Evolutionary conservation across 345 rosid genomes (phyloP), one percentile per base, ranked within the genome.

Genomic region (Microcos paniculata): DNA sequence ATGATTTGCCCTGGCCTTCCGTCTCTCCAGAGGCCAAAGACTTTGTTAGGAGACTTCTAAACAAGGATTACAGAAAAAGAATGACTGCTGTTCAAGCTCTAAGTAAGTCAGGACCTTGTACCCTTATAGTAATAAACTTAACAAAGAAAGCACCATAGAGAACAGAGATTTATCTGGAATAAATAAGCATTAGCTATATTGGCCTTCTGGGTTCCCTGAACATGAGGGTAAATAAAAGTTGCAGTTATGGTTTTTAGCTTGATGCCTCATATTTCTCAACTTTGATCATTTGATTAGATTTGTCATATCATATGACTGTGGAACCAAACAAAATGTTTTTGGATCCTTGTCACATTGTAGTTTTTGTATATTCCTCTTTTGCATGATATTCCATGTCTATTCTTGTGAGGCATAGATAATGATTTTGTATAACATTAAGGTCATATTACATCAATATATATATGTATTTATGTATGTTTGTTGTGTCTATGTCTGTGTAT

Each of bases 21-120:
- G 87, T 84, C 68, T 78, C 92, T 24, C 81, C 93, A 21, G 93
- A 92, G 79, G 97, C 90, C 64, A 90, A 89, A 78, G 97, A 92
- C 68, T 92, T 92, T 79, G 97, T 90, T 75, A 92, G 86, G 85
- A 85, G 97, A 78, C 93, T 92, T 51, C 86, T 92, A 80, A 92
- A 90, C 85, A 92, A 92, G 82, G 97, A 92, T 67, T 90, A 86
- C 65, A 77, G 97, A 77, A 92, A 90, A 84, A 86, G 97, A 81
- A 90, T 92, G 91, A 90, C 94, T 80, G 90, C 94, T 23, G 94
- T 81, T 66, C 97, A 90, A 87, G 97, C 97, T 71, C 81, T 92
- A 77, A 77, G 97, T 92, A 79, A 90, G 94, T 87, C 63, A 48
- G 26, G 33, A 51, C 51, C 73, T 74, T 24, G 35, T 69, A 4